phyloP scores from a whole-genome alignment of 805 yeast species.

The Kuraishia piskuri region DNA sequence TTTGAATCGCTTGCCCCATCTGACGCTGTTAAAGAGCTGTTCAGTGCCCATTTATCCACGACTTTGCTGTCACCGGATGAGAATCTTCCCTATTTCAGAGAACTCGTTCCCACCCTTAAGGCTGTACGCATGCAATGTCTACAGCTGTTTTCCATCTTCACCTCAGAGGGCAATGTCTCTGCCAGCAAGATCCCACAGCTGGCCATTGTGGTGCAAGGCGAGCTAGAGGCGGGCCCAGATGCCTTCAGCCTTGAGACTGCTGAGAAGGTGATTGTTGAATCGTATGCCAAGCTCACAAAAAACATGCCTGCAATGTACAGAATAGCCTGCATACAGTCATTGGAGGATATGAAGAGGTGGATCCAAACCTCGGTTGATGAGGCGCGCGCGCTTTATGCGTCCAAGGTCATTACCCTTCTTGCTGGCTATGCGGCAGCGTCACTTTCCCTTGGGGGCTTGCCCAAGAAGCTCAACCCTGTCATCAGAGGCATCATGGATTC shows the following conservation, averaged over 20 bases:
- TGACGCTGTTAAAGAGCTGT: slow-evolving; percentile 7
- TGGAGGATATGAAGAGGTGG: slow-evolving; percentile 73
- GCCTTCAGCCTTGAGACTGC: slow-evolving; percentile 83
- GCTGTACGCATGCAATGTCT: slow-evolving; percentile 84
- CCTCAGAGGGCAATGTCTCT: slow-evolving; percentile 67
- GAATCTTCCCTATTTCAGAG: slow-evolving; percentile 56
- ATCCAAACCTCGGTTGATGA: slow-evolving; percentile 60
- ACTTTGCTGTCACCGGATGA: slow-evolving; percentile 30
- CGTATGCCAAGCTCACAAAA: slow-evolving; percentile 56
- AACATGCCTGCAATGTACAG: slow-evolving; percentile 60
- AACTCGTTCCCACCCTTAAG: slow-evolving; percentile 77
- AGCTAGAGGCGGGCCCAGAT: slow-evolving; percentile 85
- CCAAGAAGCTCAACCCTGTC: slow-evolving; percentile 79
- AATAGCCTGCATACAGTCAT: slow-evolving; percentile 58
- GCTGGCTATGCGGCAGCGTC: slow-evolving; percentile 75
- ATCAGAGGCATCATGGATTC: slow-evolving; percentile 91
- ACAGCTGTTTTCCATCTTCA: slow-evolving; percentile 70
- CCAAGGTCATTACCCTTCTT: slow-evolving; percentile 51
- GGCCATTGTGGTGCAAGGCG: slow-evolving; percentile 91
- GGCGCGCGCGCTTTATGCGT: slow-evolving; percentile 42
- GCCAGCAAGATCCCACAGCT: slow-evolving; percentile 67
- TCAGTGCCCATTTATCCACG: slow-evolving; percentile 18
- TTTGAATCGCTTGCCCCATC: slow-evolving; percentile 23
- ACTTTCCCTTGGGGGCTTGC: slow-evolving; percentile 57
- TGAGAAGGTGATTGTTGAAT: slow-evolving; percentile 52